Evolutionary conservation across 2,329 filamentous ascomycete genomes (phyloP).

Genomic region (Pyricularia grisea): DNA sequence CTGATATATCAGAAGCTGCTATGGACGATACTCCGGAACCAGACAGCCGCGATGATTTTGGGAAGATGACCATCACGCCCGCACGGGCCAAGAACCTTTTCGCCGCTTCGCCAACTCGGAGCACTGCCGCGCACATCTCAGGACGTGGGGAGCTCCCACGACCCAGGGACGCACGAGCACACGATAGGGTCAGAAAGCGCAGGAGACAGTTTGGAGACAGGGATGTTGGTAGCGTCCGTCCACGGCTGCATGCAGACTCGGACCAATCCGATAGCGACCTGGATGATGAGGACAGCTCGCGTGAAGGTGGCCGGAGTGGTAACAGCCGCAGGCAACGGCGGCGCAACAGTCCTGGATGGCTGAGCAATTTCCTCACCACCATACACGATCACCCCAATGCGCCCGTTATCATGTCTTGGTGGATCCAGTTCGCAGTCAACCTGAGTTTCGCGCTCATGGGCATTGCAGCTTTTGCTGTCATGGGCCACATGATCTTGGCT

Average conservation of each 20-base stretch:
- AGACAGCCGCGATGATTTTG: conserved; percentile 32
- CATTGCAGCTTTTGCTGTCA: conserved; percentile 41
- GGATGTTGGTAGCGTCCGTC: conserved; percentile 41
- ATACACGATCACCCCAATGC: conserved; percentile 49
- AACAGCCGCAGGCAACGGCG: conserved; percentile 7
- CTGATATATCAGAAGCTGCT: conserved; percentile 44
- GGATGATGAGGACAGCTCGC: conserved; percentile 16
- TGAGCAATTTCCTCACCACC: conserved; percentile 35
- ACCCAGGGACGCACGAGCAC: conserved; percentile 27
- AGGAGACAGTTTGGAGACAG: conserved; percentile 41
- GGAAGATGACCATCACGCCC: conserved; percentile 36
- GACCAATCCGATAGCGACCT: conserved; percentile 40
- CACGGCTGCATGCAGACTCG: conserved; percentile 32
- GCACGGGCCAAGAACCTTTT: conserved; percentile 25
- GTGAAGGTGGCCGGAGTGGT: conserved; percentile 4
- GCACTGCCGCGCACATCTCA: conserved; percentile 20
- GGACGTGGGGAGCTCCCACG: conserved; percentile 58
- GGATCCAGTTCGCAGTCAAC: conserved; percentile 55
- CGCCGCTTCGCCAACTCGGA: conserved; percentile 1
- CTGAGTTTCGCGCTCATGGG: conserved; percentile 32
- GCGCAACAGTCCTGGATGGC: conserved; percentile 20
- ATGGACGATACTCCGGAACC: conserved; percentile 40
- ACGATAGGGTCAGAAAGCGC: conserved; percentile 42
- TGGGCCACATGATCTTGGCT: conserved; percentile 59
- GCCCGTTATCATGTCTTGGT: conserved; percentile 49